phyloP scores from a whole-genome alignment of 75 land plant genomes.

The Cupressus sempervirens region DNA sequence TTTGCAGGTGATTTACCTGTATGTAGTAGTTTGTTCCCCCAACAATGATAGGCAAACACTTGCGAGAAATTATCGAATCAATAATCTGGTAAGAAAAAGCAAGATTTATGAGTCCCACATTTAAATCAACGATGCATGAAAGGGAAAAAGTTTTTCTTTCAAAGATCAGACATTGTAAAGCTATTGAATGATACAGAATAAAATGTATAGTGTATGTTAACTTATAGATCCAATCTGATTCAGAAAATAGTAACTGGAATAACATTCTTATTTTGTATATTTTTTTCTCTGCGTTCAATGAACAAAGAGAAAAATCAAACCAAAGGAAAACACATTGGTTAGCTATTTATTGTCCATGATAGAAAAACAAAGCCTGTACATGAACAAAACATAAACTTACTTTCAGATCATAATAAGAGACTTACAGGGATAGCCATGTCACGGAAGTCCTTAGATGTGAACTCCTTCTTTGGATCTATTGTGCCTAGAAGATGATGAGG shows the following conservation, averaged over 20 bases:
- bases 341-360: neutral
- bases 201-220: neutral
- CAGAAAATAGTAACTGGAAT: neutral
- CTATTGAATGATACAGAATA: neutral
- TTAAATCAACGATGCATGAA: neutral
- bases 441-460: slow-evolving; percentile 65
- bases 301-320: neutral
- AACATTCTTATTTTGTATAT: neutral
- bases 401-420: neutral
- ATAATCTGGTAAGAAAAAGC: slow-evolving; percentile 38
- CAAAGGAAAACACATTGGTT: neutral
- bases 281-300: neutral
- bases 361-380: neutral
- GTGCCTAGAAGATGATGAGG: slow-evolving; percentile 76
- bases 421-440: slow-evolving; percentile 61
- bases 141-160: neutral
- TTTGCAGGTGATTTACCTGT: slow-evolving; percentile 38
- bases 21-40: slow-evolving; percentile 82
- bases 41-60: slow-evolving; percentile 58
- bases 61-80: slow-evolving; percentile 49
- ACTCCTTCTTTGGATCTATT: slow-evolving; percentile 39
- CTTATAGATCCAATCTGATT: neutral
- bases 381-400: neutral
- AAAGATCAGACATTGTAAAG: neutral
- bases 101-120: neutral